phyloP scores from a whole-genome alignment of 75 land plant genomes.

The Picea glauca region DNA sequence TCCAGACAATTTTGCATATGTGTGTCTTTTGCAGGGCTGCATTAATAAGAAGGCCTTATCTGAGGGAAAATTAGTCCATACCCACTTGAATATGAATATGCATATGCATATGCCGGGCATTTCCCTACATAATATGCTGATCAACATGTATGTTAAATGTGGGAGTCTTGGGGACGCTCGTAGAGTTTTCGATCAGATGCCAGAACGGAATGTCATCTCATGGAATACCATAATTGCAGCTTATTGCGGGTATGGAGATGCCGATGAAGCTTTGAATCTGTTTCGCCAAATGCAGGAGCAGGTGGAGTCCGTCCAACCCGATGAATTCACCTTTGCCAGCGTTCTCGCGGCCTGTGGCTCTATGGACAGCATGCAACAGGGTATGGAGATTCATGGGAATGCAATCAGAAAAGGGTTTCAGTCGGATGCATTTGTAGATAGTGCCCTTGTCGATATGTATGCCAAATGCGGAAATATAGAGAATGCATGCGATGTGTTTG shows the following conservation, averaged over 20 bases:
- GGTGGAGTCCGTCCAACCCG: slow-evolving; percentile 21
- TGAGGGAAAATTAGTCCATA: too few relatives aligned
- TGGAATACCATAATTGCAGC: slow-evolving; percentile 43
- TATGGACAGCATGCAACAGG: slow-evolving; percentile 19
- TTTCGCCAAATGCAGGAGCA: slow-evolving; percentile 26
- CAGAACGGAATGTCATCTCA: slow-evolving; percentile 26
- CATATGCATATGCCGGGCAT: too few relatives aligned
- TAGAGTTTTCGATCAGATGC: slow-evolving; percentile 23
- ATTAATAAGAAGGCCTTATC: too few relatives aligned
- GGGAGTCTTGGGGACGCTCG: slow-evolving; percentile 22
- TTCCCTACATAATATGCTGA: too few relatives aligned
- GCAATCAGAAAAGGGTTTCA: slow-evolving; percentile 19
- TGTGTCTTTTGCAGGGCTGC: too few relatives aligned
- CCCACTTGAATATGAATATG: too few relatives aligned
- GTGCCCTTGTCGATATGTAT: slow-evolving; percentile 48
- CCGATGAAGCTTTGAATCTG: slow-evolving; percentile 21
- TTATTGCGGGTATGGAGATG: slow-evolving; percentile 18
- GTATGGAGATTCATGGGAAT: slow-evolving; percentile 34
- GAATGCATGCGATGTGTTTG: slow-evolving; percentile 22
- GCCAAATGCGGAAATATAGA: slow-evolving; percentile 37
- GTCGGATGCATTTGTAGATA: slow-evolving; percentile 27
- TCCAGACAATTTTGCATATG: too few relatives aligned
- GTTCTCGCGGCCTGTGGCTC: slow-evolving; percentile 43
- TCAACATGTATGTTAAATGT: slow-evolving; percentile 33
- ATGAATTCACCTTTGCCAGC: slow-evolving; percentile 26